Conservation (phyloP, 768 basidiomycete species). For the Mycena metata region DNA sequence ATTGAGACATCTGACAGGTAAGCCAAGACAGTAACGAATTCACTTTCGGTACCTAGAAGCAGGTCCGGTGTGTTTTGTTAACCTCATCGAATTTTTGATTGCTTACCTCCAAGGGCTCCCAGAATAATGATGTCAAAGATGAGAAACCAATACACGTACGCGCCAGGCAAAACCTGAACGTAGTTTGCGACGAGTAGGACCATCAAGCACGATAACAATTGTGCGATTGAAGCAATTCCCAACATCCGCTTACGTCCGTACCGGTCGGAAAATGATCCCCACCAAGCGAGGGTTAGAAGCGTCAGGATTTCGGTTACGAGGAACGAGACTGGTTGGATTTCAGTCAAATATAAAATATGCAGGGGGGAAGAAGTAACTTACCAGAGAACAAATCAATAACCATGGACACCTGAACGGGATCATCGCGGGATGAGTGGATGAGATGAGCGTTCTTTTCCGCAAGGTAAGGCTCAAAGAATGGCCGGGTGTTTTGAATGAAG, state of each 20-base stretch:
- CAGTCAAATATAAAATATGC: too few relatives aligned
- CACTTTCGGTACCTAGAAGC: constrained; percentile 62
- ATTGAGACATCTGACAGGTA: constrained; percentile 79
- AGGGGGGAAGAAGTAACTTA: too few relatives aligned
- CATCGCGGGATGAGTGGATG: too few relatives aligned
- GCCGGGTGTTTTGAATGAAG: too few relatives aligned
- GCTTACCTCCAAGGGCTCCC: constrained; percentile 78
- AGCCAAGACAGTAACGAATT: constrained; percentile 67
- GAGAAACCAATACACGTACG: constrained; percentile 88
- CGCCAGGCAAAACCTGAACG: constrained; percentile 75
- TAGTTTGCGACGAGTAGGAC: constrained; percentile 76
- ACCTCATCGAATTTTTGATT: constrained; percentile 16
- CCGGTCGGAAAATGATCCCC: constrained; percentile 74
- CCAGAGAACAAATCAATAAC: too few relatives aligned
- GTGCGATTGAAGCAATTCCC: constrained; percentile 70
- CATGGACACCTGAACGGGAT: too few relatives aligned
- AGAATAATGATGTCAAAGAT: constrained; percentile 76
- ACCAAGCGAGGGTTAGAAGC: neutral
- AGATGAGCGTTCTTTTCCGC: too few relatives aligned
- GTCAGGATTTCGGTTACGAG: too few relatives aligned
- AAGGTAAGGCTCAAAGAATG: too few relatives aligned
- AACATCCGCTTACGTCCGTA: constrained; percentile 78
- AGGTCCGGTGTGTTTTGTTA: constrained; percentile 27
- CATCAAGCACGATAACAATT: constrained; percentile 71
- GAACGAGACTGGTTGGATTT: too few relatives aligned